Conservation (phyloP, 139 green algal species). For the Tetratostichococcus sp. region DNA sequence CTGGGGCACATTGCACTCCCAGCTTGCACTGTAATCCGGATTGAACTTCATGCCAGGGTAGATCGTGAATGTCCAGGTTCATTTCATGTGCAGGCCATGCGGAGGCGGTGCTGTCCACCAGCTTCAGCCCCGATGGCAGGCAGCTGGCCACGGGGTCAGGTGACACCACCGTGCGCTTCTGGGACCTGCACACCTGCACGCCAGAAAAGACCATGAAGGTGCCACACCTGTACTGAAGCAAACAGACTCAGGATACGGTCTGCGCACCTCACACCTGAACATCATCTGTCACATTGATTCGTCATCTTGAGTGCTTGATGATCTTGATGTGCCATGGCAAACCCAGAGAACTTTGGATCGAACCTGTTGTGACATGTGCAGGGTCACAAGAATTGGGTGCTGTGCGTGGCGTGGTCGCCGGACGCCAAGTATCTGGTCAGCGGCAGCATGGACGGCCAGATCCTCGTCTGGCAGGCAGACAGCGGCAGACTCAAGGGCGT, state of each 20-base stretch:
- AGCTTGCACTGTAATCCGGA: too few relatives aligned
- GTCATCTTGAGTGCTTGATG: too few relatives aligned
- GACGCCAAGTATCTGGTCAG: conserved; percentile 72
- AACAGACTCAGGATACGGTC: too few relatives aligned
- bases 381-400: conserved; percentile 90
- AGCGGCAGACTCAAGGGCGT: conserved; percentile 48
- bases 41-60: too few relatives aligned
- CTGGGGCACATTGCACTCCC: too few relatives aligned
- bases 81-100: too few relatives aligned
- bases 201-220: conserved; percentile 75
- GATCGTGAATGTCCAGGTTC: too few relatives aligned
- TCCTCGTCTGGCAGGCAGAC: conserved; percentile 85
- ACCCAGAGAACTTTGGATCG: too few relatives aligned
- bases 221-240: not conserved
- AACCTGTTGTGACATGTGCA: conserved; percentile 22
- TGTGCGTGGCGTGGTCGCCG: conserved; percentile 88
- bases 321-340: not conserved
- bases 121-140: conserved; percentile 89
- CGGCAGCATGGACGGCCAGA: conserved; percentile 78
- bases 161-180: conserved; percentile 91
- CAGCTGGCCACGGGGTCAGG: conserved; percentile 81
- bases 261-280: too few relatives aligned
- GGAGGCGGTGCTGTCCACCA: conserved; percentile 85
- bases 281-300: too few relatives aligned
- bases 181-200: conserved; percentile 89